phyloP scores from a whole-genome alignment of 768 basidiomycete genomes.

The Termitomyces sp. region DNA sequence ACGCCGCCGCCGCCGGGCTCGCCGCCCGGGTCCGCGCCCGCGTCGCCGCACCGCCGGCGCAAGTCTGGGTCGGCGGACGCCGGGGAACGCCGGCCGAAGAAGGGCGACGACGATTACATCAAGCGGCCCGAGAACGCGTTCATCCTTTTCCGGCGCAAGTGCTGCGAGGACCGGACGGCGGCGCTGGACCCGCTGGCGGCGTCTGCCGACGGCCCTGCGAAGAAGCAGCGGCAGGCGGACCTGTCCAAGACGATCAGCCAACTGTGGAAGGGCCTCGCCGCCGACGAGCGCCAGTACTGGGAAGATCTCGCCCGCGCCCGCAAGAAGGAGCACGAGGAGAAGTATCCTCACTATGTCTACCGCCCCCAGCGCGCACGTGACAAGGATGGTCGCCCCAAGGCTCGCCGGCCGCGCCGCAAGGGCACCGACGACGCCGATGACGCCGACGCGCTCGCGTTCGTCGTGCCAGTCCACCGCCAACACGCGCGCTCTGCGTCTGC shows the following conservation, averaged over 20 bases:
- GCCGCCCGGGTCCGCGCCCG: slow-evolving; percentile 17
- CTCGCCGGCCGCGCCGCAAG: neutral
- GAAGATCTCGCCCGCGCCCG: slow-evolving; percentile 73
- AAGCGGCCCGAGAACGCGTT: slow-evolving; percentile 83
- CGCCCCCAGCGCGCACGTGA: slow-evolving; percentile 63
- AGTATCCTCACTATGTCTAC: slow-evolving; percentile 76
- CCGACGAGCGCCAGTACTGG: slow-evolving; percentile 69
- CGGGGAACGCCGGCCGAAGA: slow-evolving; percentile 53
- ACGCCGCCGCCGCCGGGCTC: slow-evolving; percentile 25
- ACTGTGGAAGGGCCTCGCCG: slow-evolving; percentile 66
- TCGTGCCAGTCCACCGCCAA: slow-evolving; percentile 28
- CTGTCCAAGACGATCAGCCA: slow-evolving; percentile 79
- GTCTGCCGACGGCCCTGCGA: slow-evolving; percentile 33
- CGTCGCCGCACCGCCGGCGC: slow-evolving; percentile 41
- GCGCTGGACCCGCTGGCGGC: neutral
- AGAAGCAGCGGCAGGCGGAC: slow-evolving; percentile 67
- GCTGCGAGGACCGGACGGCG: slow-evolving; percentile 65
- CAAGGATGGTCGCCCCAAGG: slow-evolving; percentile 41
- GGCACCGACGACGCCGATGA: slow-evolving; percentile 22
- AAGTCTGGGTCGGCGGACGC: slow-evolving; percentile 43
- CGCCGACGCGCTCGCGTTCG: slow-evolving; percentile 33
- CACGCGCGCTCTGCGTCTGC: slow-evolving; percentile 43
- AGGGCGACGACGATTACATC: slow-evolving; percentile 80
- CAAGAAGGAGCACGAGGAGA: slow-evolving; percentile 72
- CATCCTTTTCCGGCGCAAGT: slow-evolving; percentile 77